Percentiles rank a stretch among this genome's conserved stretches.
Conservation (phyloP, 139 green algal genomes). For the Pseudopediastrum boryanum region DNA sequence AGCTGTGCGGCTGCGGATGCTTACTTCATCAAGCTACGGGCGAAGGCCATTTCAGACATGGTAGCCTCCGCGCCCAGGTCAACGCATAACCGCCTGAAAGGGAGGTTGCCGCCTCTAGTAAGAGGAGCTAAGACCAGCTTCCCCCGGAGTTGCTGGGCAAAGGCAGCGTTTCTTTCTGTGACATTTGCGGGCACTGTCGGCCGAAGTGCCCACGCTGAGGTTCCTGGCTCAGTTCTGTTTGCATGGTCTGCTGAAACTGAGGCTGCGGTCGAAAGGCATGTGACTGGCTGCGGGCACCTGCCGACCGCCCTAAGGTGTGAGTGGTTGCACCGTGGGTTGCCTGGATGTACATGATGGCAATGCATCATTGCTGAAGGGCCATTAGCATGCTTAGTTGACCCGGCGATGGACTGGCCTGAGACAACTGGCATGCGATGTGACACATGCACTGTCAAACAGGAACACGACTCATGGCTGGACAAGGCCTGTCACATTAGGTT, state of each 20-base stretch:
- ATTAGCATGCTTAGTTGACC: too few species aligned
- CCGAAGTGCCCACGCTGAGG: neutral
- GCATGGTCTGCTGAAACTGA: neutral
- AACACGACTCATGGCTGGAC: too few species aligned
- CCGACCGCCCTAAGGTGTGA: neutral
- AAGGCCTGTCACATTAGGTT: too few species aligned
- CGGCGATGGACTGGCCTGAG: too few species aligned
- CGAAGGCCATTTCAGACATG: constrained; percentile 85
- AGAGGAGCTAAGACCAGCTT: constrained; percentile 74
- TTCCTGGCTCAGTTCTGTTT: neutral
- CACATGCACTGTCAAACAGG: too few species aligned
- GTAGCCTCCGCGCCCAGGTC: constrained; percentile 74
- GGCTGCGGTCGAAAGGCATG: neutral
- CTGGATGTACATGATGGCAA: too few species aligned
- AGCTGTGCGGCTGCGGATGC: neutral
- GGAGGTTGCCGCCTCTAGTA: constrained; percentile 73
- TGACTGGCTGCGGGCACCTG: neutral
- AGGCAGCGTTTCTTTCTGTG: constrained; percentile 36
- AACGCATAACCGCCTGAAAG: constrained; percentile 77
- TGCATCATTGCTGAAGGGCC: too few species aligned
- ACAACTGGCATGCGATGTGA: too few species aligned
- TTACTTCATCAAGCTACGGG: constrained; percentile 62
- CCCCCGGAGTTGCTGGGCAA: constrained; percentile 48
- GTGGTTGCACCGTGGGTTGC: too few species aligned
- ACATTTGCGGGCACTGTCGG: neutral